phyloP scores from a whole-genome alignment of 805 yeast species.

The Metschnikowia sp. region DNA sequence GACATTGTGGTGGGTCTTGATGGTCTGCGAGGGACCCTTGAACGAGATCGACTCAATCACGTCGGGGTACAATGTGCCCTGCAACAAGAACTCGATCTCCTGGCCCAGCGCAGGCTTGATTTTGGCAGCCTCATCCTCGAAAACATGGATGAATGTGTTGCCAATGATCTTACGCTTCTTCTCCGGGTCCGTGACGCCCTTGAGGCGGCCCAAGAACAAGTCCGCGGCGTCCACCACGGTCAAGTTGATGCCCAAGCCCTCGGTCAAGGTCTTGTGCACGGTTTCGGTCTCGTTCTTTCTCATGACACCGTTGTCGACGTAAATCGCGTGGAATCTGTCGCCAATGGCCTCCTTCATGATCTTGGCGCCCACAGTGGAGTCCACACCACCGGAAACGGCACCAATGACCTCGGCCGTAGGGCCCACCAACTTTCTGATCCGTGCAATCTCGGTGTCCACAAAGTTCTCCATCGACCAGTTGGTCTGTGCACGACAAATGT shows the following conservation, averaged over 20 bases:
- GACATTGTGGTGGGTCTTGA: constrained; percentile 98
- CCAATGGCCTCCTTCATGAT: constrained; percentile 98
- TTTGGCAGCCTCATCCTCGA: constrained; percentile 91
- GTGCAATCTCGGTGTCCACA: constrained; percentile 91
- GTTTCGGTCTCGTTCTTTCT: constrained; percentile 87
- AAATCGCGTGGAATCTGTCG: constrained; percentile 95
- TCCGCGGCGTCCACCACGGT: constrained; percentile 94
- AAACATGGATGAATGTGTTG: constrained; percentile 94
- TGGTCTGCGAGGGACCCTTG: constrained; percentile 99
- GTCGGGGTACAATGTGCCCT: constrained; percentile 97
- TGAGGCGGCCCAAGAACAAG: constrained; percentile 77
- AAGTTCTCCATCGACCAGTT: constrained; percentile 99
- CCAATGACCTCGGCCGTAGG: constrained; percentile 98
- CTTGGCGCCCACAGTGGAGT: constrained; percentile 98
- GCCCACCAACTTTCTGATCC: constrained; percentile 89
- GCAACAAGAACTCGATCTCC: constrained; percentile 88
- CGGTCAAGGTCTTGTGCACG: constrained; percentile 86
- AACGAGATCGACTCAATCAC: constrained; percentile 97
- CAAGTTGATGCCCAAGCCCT: constrained; percentile 91
- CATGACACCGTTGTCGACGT: constrained; percentile 97
- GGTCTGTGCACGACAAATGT: constrained; percentile 79
- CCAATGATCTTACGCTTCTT: constrained; percentile 98
- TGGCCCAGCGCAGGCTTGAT: constrained; percentile 87
- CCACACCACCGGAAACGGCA: constrained; percentile 99
- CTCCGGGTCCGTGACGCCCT: constrained; percentile 97